Base-by-base conservation (phyloP, 208 protist species). In the Naegleria gruberi region DNA sequence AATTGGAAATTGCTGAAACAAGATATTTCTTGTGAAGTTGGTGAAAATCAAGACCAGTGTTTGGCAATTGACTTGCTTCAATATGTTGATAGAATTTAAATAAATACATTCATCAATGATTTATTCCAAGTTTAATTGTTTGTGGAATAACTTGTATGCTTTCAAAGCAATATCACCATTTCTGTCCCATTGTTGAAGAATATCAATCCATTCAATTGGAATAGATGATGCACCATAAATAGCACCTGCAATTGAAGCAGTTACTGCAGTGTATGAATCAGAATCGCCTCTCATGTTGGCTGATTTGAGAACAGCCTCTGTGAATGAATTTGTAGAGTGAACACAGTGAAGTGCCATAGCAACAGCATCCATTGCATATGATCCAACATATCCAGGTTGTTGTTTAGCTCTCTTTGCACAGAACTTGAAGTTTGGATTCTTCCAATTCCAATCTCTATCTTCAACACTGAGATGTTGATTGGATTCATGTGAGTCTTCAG, bases 271-370 rank as follows among this genome's bases (percentile, higher is more conserved):
- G 40, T 91, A 40, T 3, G 89, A 92, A 84, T 93, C 91, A 6
- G 91, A 81, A n/a, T 93, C 91, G 1, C 91, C 91, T 12, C 91
- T 90, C 85, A 91, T 44, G 43, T 91, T 91, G 1, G 57, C 90
- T 42, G 51, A 46, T 43, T 91, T 90, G 1, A 91, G 12, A 7
- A 83, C 0, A 26, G 90, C 90, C 12, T 91, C 90, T 0, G 12
- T n/a, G 41, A 92, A 91, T 30, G 10, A 90, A 26, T 73, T 55
- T 0, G 90, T 91, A 37, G 45, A 19, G 90, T 91, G 93, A 26
- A 93, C 89, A 51, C 91, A 90, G 34, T 93, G 88, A 23, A 93
- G 43, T 12, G 91, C 91, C 91, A 93, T 93, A 8, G 91, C 15
- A 7, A 93, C 43, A 77, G 87, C 92, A 42, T 93, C 91, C 91